phyloP scores from a whole-genome alignment of 257 asterid genomes.

The Ligustrum vulgare region DNA sequence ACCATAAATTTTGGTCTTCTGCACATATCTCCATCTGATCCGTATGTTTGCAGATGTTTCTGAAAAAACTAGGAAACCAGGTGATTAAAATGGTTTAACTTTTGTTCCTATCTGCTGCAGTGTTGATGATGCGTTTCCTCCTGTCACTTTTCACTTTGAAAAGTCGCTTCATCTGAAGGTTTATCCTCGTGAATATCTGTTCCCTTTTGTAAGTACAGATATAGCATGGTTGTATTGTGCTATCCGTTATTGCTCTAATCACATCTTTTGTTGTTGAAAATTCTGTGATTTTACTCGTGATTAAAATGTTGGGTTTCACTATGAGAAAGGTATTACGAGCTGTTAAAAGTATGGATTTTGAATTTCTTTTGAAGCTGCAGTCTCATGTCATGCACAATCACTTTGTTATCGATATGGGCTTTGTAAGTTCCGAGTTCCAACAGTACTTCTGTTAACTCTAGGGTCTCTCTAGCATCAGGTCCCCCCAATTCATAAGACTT shows the following conservation, averaged over 20 bases:
- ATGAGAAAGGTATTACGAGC: conserved; percentile 6
- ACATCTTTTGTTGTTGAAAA: conserved; percentile 10
- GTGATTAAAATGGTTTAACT: conserved; percentile 16
- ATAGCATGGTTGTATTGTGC: conserved; percentile 17
- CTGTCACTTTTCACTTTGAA: conserved; percentile 81
- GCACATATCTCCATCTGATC: background rate
- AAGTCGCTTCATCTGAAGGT: conserved; percentile 78
- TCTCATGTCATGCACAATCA: background rate
- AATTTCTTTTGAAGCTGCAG: background rate
- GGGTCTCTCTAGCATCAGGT: background rate
- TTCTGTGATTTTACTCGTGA: conserved; percentile 7
- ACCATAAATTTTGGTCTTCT: background rate
- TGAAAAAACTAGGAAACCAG: background rate
- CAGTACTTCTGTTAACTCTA: background rate
- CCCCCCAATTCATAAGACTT: background rate
- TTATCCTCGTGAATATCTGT: conserved; percentile 88
- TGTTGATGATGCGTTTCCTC: conserved; percentile 91
- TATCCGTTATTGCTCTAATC: conserved; percentile 7
- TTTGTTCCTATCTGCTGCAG: conserved; percentile 52
- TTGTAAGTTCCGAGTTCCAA: background rate
- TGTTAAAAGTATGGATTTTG: conserved; percentile 12
- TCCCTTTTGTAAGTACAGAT: conserved; percentile 80
- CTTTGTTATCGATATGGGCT: background rate
- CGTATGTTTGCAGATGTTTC: background rate
- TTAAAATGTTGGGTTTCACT: conserved; percentile 11